A percentile compares a stretch with the other conserved stretches of the same genome.
Conservation (phyloP, 495 filamentous ascomycete species). For the Penicillium arizonense region DNA sequence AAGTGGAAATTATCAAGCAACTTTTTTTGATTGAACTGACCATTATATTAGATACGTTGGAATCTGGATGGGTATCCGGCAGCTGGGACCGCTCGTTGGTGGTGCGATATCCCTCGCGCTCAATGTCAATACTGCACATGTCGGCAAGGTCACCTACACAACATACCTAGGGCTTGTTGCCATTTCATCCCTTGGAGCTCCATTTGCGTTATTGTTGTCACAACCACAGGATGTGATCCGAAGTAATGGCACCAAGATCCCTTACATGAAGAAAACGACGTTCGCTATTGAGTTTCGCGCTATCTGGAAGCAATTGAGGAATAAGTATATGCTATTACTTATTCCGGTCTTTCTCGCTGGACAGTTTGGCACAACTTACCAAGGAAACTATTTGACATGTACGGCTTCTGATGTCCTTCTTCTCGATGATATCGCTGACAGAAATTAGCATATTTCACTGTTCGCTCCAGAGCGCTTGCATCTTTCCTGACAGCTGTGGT, state of each 20-base stretch:
- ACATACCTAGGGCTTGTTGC: constrained; percentile 56
- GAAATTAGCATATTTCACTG: constrained; percentile 53
- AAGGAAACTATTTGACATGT: constrained; percentile 55
- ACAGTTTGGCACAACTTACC: constrained; percentile 54
- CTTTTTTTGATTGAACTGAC: not conserved
- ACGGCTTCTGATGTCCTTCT: not conserved
- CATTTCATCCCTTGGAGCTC: constrained; percentile 51
- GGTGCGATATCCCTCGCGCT: constrained; percentile 55
- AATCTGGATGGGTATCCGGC: constrained; percentile 58
- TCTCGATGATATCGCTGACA: not conserved
- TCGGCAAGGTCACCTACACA: constrained; percentile 53
- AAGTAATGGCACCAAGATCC: constrained; percentile 42
- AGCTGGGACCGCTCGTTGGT: constrained; percentile 55
- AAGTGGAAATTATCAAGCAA: not conserved
- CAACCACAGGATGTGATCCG: constrained; percentile 55
- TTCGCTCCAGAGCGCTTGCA: constrained; percentile 51
- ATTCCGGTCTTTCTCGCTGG: constrained; percentile 55
- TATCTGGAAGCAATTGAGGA: constrained; percentile 43
- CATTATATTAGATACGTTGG: constrained; percentile 30
- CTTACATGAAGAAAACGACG: constrained; percentile 41
- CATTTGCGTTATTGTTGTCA: constrained; percentile 50
- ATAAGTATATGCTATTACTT: constrained; percentile 50
- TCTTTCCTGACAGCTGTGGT: constrained; percentile 45
- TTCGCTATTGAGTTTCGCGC: constrained; percentile 44
- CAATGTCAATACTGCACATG: constrained; percentile 43